phyloP scores from a whole-genome alignment of 2,329 filamentous ascomycete genomes.

The Echinosphaeria canescens region DNA sequence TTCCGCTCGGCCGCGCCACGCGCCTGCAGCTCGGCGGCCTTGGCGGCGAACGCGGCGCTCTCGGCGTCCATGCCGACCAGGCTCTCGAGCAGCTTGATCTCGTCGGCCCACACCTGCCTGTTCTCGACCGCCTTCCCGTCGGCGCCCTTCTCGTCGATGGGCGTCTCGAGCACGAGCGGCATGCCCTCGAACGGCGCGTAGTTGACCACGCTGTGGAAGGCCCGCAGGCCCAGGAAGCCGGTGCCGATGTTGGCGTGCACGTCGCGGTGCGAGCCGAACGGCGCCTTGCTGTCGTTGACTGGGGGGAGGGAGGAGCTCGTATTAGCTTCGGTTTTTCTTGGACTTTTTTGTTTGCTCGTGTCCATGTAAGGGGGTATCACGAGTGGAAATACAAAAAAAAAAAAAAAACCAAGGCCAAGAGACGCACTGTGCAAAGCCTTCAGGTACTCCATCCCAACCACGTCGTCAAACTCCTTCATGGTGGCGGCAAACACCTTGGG shows the following conservation, averaged over 20 bases:
- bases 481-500: constrained; percentile 53
- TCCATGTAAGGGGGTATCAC: too few relatives aligned
- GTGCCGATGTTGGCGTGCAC: constrained; percentile 94
- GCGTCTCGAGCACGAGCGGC: constrained; percentile 93
- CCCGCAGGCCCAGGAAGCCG: constrained; percentile 73
- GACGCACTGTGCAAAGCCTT: constrained; percentile 48
- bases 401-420: constrained; percentile 3
- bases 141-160: constrained; percentile 49
- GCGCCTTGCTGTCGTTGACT: constrained; percentile 93
- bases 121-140: constrained; percentile 54
- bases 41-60: constrained; percentile 43
- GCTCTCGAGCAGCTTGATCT: constrained; percentile 86
- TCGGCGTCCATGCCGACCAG: constrained; percentile 69
- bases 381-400: too few relatives aligned
- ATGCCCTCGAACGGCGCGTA: constrained; percentile 51
- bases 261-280: constrained; percentile 61
- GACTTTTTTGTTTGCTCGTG: too few relatives aligned
- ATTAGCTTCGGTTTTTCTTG: too few relatives aligned
- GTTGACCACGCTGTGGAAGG: constrained; percentile 87
- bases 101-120: constrained; percentile 67
- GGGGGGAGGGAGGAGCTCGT: not conserved
- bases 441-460: constrained; percentile 62
- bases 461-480: constrained; percentile 51
- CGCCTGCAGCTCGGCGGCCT: constrained; percentile 43
- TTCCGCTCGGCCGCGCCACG: constrained; percentile 49